phyloP scores from a whole-genome alignment of 148 eudicot genomes.

The Polygonum aviculare region DNA sequence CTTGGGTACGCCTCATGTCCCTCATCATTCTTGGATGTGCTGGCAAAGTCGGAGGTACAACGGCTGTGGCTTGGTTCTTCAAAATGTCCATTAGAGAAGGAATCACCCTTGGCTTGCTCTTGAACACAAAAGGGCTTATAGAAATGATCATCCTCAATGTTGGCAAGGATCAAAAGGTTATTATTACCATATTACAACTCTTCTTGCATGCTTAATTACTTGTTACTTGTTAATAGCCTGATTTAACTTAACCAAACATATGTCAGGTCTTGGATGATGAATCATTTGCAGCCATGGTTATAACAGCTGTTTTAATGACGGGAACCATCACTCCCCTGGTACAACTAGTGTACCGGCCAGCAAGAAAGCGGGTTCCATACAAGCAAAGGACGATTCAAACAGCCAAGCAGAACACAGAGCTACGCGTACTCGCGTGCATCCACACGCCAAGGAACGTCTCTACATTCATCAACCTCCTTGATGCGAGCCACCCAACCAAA shows the following conservation, averaged over 20 bases:
- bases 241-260: too few relatives aligned
- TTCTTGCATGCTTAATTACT: background rate
- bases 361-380: conserved; percentile 3
- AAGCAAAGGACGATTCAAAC: conserved; percentile 1
- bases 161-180: conserved; percentile 83
- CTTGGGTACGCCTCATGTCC: conserved; percentile 27
- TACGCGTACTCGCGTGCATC: conserved; percentile 57
- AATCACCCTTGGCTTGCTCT: conserved; percentile 50
- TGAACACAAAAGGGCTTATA: conserved; percentile 86
- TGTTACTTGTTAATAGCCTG: background rate
- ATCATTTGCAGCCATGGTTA: conserved; percentile 27
- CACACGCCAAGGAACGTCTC: conserved; percentile 67
- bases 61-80: conserved; percentile 30
- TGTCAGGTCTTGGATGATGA: conserved; percentile 56
- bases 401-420: background rate
- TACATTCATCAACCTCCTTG: conserved; percentile 64
- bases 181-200: background rate
- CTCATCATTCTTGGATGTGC: conserved; percentile 28
- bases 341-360: background rate
- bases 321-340: conserved; percentile 9
- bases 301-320: conserved; percentile 3
- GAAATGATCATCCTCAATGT: conserved; percentile 93
- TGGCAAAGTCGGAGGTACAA: conserved; percentile 52
- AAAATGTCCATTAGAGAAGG: conserved; percentile 61
- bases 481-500: conserved; percentile 49